A percentile compares a stretch with the other conserved stretches of the same genome.
Conservation (phyloP, 345 rosid species). For the Eutrema yunnanense region DNA sequence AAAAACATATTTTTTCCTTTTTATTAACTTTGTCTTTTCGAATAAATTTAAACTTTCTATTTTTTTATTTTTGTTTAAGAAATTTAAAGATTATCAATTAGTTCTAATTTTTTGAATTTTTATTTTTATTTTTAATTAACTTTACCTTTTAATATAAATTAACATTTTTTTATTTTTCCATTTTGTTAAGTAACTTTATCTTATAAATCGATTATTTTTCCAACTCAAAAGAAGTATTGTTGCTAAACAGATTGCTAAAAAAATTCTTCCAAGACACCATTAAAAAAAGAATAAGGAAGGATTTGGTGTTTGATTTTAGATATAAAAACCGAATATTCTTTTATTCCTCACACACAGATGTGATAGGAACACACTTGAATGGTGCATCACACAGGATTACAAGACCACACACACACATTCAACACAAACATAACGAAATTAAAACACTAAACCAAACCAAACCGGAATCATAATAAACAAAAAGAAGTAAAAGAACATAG, state of each 20-base stretch:
- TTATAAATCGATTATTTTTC: too few species aligned
- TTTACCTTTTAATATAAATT: too few species aligned
- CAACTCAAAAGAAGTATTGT: background rate
- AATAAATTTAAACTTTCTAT: too few species aligned
- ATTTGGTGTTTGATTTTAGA: background rate
- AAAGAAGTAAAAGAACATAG: background rate
- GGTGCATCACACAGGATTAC: constrained; percentile 16
- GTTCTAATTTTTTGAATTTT: too few species aligned
- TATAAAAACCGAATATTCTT: constrained; percentile 16
- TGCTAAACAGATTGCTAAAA: background rate
- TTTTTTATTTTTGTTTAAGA: too few species aligned
- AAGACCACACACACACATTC: constrained; percentile 4
- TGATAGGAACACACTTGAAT: background rate
- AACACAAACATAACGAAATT: constrained; percentile 10
- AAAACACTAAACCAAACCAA: constrained; percentile 1
- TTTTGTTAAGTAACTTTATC: background rate
- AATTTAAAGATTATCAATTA: too few species aligned
- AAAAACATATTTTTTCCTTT: too few species aligned
- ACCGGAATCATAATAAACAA: background rate
- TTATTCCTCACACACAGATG: constrained; percentile 17
- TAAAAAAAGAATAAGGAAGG: background rate
- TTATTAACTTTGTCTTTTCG: too few species aligned
- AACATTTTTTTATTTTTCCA: too few species aligned
- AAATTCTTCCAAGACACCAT: background rate
- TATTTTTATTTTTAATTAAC: too few species aligned